These are phyloP conservation scores for Tolypocladium album DNA, from an alignment of 2,329 filamentous ascomycete genomes.

Conservation along the genomic window DNA sequence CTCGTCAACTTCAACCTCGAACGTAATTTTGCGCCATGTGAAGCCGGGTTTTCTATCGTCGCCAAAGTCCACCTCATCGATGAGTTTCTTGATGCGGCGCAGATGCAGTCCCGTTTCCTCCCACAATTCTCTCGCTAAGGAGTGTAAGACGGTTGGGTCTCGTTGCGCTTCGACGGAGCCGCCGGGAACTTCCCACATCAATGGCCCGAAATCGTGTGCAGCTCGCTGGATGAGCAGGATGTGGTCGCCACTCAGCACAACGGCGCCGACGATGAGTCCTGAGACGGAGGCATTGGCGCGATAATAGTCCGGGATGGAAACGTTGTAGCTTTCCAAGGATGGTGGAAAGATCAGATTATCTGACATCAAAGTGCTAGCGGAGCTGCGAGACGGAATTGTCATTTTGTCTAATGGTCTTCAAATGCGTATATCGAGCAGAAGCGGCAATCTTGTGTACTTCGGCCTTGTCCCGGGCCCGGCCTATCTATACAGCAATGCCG, in stretches of 20 bases:
- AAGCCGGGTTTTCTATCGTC: not conserved
- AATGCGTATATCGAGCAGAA: not conserved
- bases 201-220: conserved; percentile 1
- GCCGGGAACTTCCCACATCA: conserved; percentile 4
- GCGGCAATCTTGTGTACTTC: not conserved
- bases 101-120: conserved; percentile 4
- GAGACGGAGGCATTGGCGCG: not conserved
- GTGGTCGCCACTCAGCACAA: not conserved
- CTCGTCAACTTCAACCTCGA: conserved; percentile 4
- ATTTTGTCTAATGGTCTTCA: not conserved
- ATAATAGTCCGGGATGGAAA: not conserved
- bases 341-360: not conserved
- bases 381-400: not conserved
- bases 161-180: conserved; percentile 1
- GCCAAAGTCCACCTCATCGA: conserved; percentile 1
- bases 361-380: not conserved
- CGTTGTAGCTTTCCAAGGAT: not conserved
- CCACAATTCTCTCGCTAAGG: conserved; percentile 2
- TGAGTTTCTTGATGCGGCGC: not conserved
- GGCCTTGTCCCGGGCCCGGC: not conserved
- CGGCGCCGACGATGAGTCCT: conserved; percentile 1
- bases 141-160: conserved; percentile 1
- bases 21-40: conserved; percentile 4
- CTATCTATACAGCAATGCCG: not conserved
- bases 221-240: conserved; percentile 4